Conservation (phyloP, 202 grass and related monocot genomes). For the Schoenoplectus tabernaemontani region DNA sequence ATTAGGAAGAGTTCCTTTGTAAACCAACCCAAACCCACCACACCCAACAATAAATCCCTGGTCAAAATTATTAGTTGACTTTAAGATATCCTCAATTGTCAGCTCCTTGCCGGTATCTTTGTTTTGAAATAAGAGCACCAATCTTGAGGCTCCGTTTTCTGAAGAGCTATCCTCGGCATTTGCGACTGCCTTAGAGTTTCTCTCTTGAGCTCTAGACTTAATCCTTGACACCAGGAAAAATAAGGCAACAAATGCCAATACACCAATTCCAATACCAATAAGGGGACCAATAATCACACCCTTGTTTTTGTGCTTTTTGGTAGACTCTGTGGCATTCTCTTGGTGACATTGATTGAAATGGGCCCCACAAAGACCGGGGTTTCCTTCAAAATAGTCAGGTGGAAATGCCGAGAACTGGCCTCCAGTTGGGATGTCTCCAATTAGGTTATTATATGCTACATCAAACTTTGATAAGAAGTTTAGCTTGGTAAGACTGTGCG, state of each 20-base stretch:
- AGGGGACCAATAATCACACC: constrained; percentile 29
- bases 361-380: constrained; percentile 39
- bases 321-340: neutral
- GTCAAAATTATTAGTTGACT: constrained; percentile 91
- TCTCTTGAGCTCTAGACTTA: constrained; percentile 43
- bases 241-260: constrained; percentile 29
- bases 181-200: constrained; percentile 68
- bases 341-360: neutral
- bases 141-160: constrained; percentile 45
- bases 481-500: constrained; percentile 45
- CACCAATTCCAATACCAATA: constrained; percentile 49
- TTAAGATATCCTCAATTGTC: constrained; percentile 68
- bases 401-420: constrained; percentile 75
- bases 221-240: constrained; percentile 43
- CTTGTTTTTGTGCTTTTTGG: constrained; percentile 30
- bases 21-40: constrained; percentile 88
- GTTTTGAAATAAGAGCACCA: constrained; percentile 91
- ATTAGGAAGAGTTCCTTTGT: constrained; percentile 60
- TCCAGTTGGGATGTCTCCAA: constrained; percentile 51
- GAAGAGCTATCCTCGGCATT: constrained; percentile 65
- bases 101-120: constrained; percentile 51
- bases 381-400: constrained; percentile 51
- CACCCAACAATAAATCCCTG: constrained; percentile 77
- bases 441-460: constrained; percentile 61
- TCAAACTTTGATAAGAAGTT: constrained; percentile 83